These are phyloP conservation scores for Elaeagnus macrophylla DNA, from an alignment of 306 rosid genomes.

Conservation along the genomic window DNA sequence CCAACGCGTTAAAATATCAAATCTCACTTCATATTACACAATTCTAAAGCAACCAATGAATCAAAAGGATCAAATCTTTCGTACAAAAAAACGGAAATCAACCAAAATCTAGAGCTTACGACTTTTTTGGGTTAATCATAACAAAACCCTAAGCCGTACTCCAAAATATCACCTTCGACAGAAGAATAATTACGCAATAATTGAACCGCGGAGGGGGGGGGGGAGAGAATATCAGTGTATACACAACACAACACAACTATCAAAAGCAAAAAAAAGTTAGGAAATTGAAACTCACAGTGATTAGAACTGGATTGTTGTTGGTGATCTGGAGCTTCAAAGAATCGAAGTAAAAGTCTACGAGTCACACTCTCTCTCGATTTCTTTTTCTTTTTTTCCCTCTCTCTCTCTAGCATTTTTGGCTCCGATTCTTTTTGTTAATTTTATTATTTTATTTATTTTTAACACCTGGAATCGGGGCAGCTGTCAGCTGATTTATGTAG, in stretches of 20 bases:
- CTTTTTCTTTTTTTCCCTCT: too few relatives aligned
- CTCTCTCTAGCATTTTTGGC: constrained; percentile 15
- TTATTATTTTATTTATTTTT: background rate
- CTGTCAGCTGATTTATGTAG: constrained; percentile 19
- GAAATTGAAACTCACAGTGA: constrained; percentile 37
- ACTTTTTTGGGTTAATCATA: background rate
- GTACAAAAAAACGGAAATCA: constrained; percentile 6
- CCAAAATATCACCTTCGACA: constrained; percentile 13
- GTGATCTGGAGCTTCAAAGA: constrained; percentile 24
- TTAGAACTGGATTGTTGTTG: background rate
- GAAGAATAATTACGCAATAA: background rate
- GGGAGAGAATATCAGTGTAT: background rate
- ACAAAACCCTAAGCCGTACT: constrained; percentile 46
- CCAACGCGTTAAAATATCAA: constrained; percentile 6
- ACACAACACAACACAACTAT: background rate
- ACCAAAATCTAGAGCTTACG: constrained; percentile 5
- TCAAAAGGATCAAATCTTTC: background rate
- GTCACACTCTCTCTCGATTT: constrained; percentile 30
- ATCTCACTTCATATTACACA: constrained; percentile 17
- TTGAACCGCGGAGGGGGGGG: too few relatives aligned
- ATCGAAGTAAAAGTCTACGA: constrained; percentile 26
- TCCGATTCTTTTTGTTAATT: background rate
- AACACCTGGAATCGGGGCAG: constrained; percentile 1
- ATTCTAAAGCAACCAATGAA: constrained; percentile 14
- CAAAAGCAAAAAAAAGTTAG: background rate